phyloP scores from a whole-genome alignment of 1,139 yeast species.

The Debaryomycetaceae sp. region DNA sequence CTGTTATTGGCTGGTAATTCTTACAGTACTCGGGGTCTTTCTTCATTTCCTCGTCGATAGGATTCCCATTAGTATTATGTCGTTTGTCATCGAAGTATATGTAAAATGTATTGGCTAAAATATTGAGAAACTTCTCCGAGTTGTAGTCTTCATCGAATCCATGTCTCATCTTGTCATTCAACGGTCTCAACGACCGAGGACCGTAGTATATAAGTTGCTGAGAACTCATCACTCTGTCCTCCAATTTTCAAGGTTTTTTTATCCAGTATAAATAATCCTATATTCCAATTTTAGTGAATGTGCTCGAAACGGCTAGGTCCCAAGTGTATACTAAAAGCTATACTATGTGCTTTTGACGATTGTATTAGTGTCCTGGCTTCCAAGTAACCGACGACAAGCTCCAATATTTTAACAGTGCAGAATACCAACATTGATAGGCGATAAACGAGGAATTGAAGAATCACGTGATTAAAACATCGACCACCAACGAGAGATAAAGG shows the following conservation, averaged over 20 bases:
- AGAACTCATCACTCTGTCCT: constrained; percentile 4
- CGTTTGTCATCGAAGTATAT: constrained; percentile 86
- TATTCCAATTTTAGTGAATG: too few species aligned
- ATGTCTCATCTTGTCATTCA: constrained; percentile 64
- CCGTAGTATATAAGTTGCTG: constrained; percentile 24
- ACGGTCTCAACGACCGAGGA: constrained; percentile 36
- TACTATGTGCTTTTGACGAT: too few species aligned
- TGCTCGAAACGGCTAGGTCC: too few species aligned
- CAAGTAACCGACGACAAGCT: not conserved
- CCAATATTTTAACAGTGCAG: not conserved
- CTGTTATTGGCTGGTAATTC: constrained; percentile 69
- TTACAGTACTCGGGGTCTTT: constrained; percentile 38
- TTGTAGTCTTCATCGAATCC: constrained; percentile 73
- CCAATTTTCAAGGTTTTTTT: not conserved
- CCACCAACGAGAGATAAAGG: not conserved
- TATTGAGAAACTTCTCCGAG: constrained; percentile 61
- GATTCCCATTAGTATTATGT: constrained; percentile 87
- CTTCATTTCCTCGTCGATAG: constrained; percentile 58
- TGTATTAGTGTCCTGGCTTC: not conserved
- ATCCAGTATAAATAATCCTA: too few species aligned
- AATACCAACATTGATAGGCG: not conserved
- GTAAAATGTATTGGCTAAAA: constrained; percentile 69
- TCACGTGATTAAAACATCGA: not conserved
- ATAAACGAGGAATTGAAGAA: not conserved
- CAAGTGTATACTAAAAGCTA: too few species aligned